Base-by-base conservation (phyloP, 768 basidiomycete genomes). In the Tephrocybe sp. region DNA sequence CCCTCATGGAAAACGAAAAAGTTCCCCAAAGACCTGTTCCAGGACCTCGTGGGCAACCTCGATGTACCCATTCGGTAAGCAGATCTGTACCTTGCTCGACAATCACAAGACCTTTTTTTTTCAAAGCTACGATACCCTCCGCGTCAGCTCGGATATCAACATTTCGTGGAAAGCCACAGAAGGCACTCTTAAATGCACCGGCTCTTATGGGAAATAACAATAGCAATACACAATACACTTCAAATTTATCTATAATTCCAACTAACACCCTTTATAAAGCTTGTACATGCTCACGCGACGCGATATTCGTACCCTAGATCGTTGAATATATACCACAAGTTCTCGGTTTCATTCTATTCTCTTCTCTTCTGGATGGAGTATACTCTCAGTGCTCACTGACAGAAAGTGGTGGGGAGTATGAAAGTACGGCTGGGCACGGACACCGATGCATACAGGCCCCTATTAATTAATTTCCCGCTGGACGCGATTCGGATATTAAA, bases 101-200 rank as follows among this genome's bases (percentile, higher is more conserved):
- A 36, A 21, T 5, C 16, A 25, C 15, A 23, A 31, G 25, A n/a
- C 18, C 36, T 18, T 22, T 34, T 53, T 24, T 34, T 22, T 42
- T 29, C 5, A 15, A 45, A 80, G 75, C 30, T 78, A 79, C 49
- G 56, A 58, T 39, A 22, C 55, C 11, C 61, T 80, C 21, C 64
- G 57, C 13, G 63, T 79, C 47, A 72, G 66, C 2, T 70, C 72
- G 5, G 68, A 76, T 30, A 68, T 78, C 43, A 79, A 70, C 31
- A 53, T 80, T 30, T 72, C 68, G 44, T 79, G 75, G 64, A 58
- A 63, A 63, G 66, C 69, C 0, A 72, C 72, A 7, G 65, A 71
- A 13, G 76, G 77, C n/a, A 76, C 78, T 44, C 80, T 82, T 68
- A 80, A 80, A 60, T 73, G 79, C 58, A 81, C 75, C 52, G 77